These are phyloP conservation scores for Agroathelia rolfsii DNA, from an alignment of 1,284 basidiomycete genomes.

Conservation along the genomic window DNA sequence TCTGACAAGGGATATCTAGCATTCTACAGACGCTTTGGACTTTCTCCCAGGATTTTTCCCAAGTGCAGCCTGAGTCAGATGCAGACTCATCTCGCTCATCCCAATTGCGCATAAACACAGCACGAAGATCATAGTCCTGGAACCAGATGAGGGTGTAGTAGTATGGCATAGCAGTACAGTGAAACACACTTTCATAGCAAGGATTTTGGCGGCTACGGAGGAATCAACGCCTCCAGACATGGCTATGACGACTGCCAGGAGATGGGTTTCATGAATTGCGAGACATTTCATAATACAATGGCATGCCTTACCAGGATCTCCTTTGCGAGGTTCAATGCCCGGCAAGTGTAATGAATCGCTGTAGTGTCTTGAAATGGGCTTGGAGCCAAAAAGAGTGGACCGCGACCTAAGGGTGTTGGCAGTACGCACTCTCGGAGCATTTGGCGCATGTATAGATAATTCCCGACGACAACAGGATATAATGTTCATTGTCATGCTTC, in stretches of 20 bases:
- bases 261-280: too few species aligned
- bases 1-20: slow-evolving; percentile 52
- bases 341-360: too few species aligned
- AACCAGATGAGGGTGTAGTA: slow-evolving; percentile 1
- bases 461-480: too few species aligned
- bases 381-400: too few species aligned
- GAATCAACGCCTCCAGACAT: slow-evolving; percentile 98
- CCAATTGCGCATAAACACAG: slow-evolving; percentile 97
- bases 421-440: too few species aligned
- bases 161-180: neutral
- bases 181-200: slow-evolving; percentile 51
- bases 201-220: slow-evolving; percentile 68
- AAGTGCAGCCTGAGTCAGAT: slow-evolving; percentile 76
- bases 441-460: too few species aligned
- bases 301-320: too few species aligned
- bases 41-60: slow-evolving; percentile 93
- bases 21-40: slow-evolving; percentile 72
- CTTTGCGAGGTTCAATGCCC: too few species aligned
- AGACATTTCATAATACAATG: too few species aligned
- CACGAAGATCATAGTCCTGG: slow-evolving; percentile 73
- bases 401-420: too few species aligned
- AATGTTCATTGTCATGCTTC: too few species aligned
- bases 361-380: too few species aligned
- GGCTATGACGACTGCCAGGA: slow-evolving; percentile 67
- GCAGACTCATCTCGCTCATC: slow-evolving; percentile 66